Evolutionary conservation across 441 rosid species (phyloP).

Genomic region (Pelargonium australe): DNA sequence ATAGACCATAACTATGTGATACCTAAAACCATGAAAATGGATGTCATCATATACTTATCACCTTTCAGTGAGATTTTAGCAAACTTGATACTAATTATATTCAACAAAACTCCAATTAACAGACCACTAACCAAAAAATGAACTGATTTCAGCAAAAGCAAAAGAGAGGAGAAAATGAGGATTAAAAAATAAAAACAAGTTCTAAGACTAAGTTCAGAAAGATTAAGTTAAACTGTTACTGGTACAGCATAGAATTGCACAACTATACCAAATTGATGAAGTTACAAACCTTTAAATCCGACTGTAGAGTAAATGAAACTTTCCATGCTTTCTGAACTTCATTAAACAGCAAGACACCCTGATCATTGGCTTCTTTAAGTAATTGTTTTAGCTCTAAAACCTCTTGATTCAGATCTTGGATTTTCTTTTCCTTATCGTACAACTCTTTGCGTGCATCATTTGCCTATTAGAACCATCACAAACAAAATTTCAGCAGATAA

Average conservation of each 20-base stretch:
- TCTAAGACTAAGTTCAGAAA: background rate
- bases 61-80: background rate
- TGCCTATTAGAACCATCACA: slow-evolving; percentile 49
- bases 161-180: slow-evolving; percentile 5
- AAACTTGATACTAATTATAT: background rate
- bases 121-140: background rate
- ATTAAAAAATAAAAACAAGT: slow-evolving; percentile 1
- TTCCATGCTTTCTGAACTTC: slow-evolving; percentile 99
- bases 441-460: slow-evolving; percentile 89
- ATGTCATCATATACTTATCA: background rate
- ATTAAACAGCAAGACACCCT: slow-evolving; percentile 81
- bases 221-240: background rate
- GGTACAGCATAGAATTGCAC: slow-evolving; percentile 14
- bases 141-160: slow-evolving; percentile 5
- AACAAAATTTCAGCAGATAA: slow-evolving; percentile 15
- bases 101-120: background rate
- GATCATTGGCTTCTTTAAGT: slow-evolving; percentile 91
- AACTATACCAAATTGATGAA: slow-evolving; percentile 24
- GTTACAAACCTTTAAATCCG: slow-evolving; percentile 80
- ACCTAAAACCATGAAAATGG: background rate
- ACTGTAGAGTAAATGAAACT: slow-evolving; percentile 83
- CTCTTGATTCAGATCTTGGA: slow-evolving; percentile 78
- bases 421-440: slow-evolving; percentile 79
- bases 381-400: slow-evolving; percentile 61
- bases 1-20: background rate